Conservation (phyloP, 257 asterid species). For the Gentiana straminea region DNA sequence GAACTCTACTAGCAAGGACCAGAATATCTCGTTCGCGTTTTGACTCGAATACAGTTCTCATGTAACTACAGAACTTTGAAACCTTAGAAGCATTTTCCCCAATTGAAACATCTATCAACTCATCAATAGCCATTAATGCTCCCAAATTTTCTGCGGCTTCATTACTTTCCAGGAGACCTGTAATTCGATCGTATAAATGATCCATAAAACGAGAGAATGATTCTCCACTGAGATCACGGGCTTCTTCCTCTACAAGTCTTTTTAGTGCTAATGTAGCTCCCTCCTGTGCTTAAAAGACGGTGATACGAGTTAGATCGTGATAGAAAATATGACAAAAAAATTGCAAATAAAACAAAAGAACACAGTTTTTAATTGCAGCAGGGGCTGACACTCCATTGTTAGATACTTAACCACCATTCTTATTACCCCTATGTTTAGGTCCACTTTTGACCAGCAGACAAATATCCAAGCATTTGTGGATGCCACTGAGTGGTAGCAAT, state of each 20-base stretch:
- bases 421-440: background rate
- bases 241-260: constrained; percentile 79
- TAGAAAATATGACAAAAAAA: background rate
- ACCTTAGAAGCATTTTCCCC: constrained; percentile 94
- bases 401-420: background rate
- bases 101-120: constrained; percentile 76
- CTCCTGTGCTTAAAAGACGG: constrained; percentile 41
- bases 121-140: constrained; percentile 95
- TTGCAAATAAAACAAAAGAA: background rate
- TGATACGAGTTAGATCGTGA: constrained; percentile 1
- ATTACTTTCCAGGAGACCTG: constrained; percentile 70
- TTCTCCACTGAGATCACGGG: constrained; percentile 80
- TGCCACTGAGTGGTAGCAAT: too few species aligned
- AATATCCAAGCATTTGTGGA: too few species aligned
- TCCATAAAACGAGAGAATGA: constrained; percentile 90
- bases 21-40: constrained; percentile 86
- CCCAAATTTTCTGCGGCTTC: constrained; percentile 90
- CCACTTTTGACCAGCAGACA: background rate
- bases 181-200: constrained; percentile 71
- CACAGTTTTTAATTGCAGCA: background rate
- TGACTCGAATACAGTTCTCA: constrained; percentile 80
- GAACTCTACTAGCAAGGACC: constrained; percentile 81
- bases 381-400: background rate
- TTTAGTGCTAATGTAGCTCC: constrained; percentile 70
- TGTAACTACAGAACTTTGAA: constrained; percentile 72